Conservation (phyloP, 2,329 filamentous ascomycete species). For the Trichophyton simii region DNA sequence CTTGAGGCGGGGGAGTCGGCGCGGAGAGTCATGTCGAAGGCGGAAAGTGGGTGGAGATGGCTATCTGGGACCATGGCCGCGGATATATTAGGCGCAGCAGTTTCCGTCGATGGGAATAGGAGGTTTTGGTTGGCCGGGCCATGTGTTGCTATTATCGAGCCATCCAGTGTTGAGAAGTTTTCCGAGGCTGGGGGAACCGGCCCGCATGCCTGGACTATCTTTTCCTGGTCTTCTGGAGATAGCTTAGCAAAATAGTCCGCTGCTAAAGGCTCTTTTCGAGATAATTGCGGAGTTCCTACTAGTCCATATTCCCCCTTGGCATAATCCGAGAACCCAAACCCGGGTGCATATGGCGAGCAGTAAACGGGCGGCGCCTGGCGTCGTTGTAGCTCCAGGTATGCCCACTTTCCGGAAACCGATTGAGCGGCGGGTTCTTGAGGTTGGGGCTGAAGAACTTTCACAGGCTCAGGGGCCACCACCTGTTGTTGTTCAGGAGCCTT, state of each 20-base stretch:
- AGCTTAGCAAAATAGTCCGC: slow-evolving; percentile 32
- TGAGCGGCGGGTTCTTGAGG: slow-evolving; percentile 1
- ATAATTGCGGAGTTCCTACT: slow-evolving; percentile 22
- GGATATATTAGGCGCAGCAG: slow-evolving; percentile 18
- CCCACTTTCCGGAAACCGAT: slow-evolving; percentile 24
- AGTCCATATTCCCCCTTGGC: slow-evolving; percentile 29
- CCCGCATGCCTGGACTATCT: slow-evolving; percentile 32
- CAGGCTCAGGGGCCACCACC: slow-evolving; percentile 22
- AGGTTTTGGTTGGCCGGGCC: slow-evolving; percentile 22
- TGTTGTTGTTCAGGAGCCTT: slow-evolving; percentile 29
- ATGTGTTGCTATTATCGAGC: slow-evolving; percentile 16
- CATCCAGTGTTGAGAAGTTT: slow-evolving; percentile 4
- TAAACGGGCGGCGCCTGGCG: slow-evolving; percentile 29
- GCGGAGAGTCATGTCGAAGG: slow-evolving; percentile 33
- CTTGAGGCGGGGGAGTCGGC: slow-evolving; percentile 33
- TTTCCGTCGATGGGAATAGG: slow-evolving; percentile 11
- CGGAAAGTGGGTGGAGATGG: slow-evolving; percentile 23
- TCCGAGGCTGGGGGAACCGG: slow-evolving; percentile 26
- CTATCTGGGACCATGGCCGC: slow-evolving; percentile 11
- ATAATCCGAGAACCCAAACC: slow-evolving; percentile 31
- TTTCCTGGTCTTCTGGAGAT: slow-evolving; percentile 30
- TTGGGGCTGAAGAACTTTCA: slow-evolving; percentile 12
- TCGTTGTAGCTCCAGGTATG: slow-evolving; percentile 29
- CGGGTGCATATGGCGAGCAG: slow-evolving; percentile 33
- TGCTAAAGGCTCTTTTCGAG: slow-evolving; percentile 29